phyloP scores from a whole-genome alignment of 2,329 filamentous ascomycete species.

The Elsinoe australis region DNA sequence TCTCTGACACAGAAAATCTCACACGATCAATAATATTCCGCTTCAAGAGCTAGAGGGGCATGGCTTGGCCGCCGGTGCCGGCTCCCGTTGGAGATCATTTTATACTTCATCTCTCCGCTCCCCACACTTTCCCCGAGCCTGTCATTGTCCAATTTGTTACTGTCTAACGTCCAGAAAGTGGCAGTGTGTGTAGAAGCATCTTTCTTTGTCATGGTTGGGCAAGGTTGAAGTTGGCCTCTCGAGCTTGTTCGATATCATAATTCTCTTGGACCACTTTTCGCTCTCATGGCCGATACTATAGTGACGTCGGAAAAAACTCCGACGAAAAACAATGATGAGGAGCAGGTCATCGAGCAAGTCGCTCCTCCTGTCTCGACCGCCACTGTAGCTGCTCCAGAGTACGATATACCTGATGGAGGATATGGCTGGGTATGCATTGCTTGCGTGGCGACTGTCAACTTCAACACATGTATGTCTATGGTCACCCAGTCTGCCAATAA shows the following conservation, averaged over 20 bases:
- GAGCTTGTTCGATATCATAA: too few relatives aligned
- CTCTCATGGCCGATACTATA: neutral
- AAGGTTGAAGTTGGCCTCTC: too few relatives aligned
- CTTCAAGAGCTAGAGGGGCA: neutral
- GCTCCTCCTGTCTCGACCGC: neutral
- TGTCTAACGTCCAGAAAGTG: too few relatives aligned
- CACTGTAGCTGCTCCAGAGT: slow-evolving; percentile 1
- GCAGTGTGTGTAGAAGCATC: too few relatives aligned
- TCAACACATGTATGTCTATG: slow-evolving; percentile 28
- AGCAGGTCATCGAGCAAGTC: slow-evolving; percentile 13
- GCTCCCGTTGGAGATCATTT: slow-evolving; percentile 16
- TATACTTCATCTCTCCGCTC: slow-evolving; percentile 9
- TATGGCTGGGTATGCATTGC: slow-evolving; percentile 33
- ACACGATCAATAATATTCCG: slow-evolving; percentile 1
- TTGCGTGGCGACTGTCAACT: slow-evolving; percentile 26
- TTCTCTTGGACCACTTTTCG: too few relatives aligned
- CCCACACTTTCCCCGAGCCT: slow-evolving; percentile 14
- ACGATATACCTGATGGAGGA: slow-evolving; percentile 29
- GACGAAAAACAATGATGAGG: slow-evolving; percentile 1
- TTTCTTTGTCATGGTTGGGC: too few relatives aligned
- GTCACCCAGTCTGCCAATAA: slow-evolving; percentile 11
- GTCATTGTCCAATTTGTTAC: slow-evolving; percentile 8
- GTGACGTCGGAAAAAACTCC: neutral
- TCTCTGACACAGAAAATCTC: neutral
- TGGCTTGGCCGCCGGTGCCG: slow-evolving; percentile 14